Base-by-base conservation (phyloP, 2,329 filamentous ascomycete genomes). In the Fusarium sp. region DNA sequence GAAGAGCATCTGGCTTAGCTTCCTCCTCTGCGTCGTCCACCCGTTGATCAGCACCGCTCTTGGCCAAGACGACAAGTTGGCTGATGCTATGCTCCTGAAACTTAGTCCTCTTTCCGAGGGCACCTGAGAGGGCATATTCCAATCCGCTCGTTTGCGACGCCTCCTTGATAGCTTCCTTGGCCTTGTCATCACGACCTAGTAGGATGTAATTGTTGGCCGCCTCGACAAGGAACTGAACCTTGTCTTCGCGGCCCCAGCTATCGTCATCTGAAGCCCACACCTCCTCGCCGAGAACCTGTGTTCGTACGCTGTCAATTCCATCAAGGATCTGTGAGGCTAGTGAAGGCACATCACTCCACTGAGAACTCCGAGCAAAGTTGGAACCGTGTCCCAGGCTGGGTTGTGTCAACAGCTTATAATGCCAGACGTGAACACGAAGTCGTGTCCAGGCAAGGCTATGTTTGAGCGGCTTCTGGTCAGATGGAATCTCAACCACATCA, bases 61-160 rank as follows among this genome's bases (percentile, higher is more conserved):
- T 94, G 1, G 96, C 96, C 31, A 98, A 83, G 4, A 99, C 93
- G 2, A 99, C 92, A 28, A 99, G 85, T 78, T 99, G 96, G 73
- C 94, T 97, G 65, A 90, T 90, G 73, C 90, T 91, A 63, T 89
- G 92, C 75, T 94, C 86, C 78, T 97, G 93, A 59, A 90, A 97
- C 71, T 88, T 91, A 2, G 93, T 97, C 63, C 92, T 84, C 80
- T 94, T 98, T 17, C 96, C 96, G 70, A 99, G 80, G 22, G 93
- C 89, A 38, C 96, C 96, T 0, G 94, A 97, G 57, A 99, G 79
- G 0, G 90, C 91, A 79, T 97, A 98, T 19, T 88, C 84, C 61
- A 99, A 93, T 0, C 88, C 87, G n/a, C 90, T 91, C 36, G 88
- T 80, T 44, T 82, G 80, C 0, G 90, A 87, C 0, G 94, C 94